A percentile compares a stretch with the other conserved stretches of the same genome.
phyloP scores from a whole-genome alignment of 768 basidiomycete species.

The Pisolithus albus region DNA sequence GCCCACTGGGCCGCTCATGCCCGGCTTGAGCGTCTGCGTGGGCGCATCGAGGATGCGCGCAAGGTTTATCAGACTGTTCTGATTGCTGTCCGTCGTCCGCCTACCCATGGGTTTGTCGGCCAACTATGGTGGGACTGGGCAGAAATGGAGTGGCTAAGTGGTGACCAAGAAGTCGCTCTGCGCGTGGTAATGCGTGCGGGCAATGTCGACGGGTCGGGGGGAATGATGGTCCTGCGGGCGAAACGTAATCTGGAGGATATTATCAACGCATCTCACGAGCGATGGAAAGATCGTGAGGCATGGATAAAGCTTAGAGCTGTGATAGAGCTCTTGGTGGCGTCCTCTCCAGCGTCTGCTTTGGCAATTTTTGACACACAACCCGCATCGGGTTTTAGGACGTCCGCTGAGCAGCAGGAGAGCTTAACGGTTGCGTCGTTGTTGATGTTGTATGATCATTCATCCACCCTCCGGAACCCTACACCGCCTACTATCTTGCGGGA shows the following conservation, averaged over 20 bases:
- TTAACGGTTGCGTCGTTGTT: constrained; percentile 48
- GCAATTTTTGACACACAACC: constrained; percentile 30
- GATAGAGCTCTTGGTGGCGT: constrained; percentile 52
- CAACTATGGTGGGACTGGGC: constrained; percentile 80
- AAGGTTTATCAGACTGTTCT: constrained; percentile 73
- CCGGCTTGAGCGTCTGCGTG: constrained; percentile 61
- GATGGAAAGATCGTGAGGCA: constrained; percentile 53
- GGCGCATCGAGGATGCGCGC: constrained; percentile 59
- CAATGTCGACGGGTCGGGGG: constrained; percentile 44
- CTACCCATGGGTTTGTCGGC: constrained; percentile 31
- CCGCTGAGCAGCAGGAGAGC: constrained; percentile 36
- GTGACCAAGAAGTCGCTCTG: constrained; percentile 42
- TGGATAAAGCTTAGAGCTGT: constrained; percentile 64
- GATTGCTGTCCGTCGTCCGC: constrained; percentile 34
- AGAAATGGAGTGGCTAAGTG: constrained; percentile 73
- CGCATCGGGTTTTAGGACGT: constrained; percentile 3
- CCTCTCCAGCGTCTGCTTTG: constrained; percentile 35
- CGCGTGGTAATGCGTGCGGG: constrained; percentile 49
- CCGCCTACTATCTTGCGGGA: constrained; percentile 54
- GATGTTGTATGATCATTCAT: constrained; percentile 55
- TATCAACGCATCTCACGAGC: constrained; percentile 23
- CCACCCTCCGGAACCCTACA: constrained; percentile 48
- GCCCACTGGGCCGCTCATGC: constrained; percentile 73
- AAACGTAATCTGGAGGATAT: constrained; percentile 57
- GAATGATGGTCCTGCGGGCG: constrained; percentile 53